Evolutionary conservation across 1,284 basidiomycete genomes (phyloP), one percentile per base, ranked within the genome.

Genomic region (Athelia psychrophila): DNA sequence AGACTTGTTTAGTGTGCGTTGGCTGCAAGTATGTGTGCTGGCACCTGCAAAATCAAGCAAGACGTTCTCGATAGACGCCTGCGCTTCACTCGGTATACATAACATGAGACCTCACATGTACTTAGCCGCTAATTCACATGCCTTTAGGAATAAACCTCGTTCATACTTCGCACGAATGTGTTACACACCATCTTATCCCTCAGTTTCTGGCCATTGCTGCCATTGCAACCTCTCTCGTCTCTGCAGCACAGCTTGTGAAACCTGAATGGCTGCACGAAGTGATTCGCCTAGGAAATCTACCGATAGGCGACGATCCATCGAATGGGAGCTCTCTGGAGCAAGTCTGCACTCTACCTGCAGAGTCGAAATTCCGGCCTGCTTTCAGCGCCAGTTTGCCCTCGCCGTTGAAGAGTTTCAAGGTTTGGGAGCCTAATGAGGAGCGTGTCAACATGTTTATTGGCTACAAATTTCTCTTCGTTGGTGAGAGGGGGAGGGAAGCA

Each of bases 371-470:
- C 61, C 76, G 79, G 12, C 88, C 88, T 0, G 52, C 64, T 0
- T 85, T 84, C 55, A 73, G 79, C 2, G 66, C 79, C 1, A 64
- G 73, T 2, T 67, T 89, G 0, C 64, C 75, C 0, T 50, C 74
- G 0, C 56, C 70, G 2, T 70, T 84, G 36, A 83, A 82, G 61
- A 70, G 66, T 1, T 70, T 78, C 60, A 74, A 71, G 19, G 65
- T 78, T 2, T 90, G 87, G 88, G 78, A 83, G 53, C 80, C 81
- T 0, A 82, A 82, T 52, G 83, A 84, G 59, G 79, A 74, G 51
- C 75, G 87, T 13, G 55, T 78, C 10, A 71, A 73, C 44, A 69
- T 90, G 56, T 73, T 90, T 20, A 63, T 66, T 5, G 64, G 65
- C 0, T 76, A 73, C 55, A 72, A 81, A 9, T 85, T 88, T 56